Base-by-base conservation (phyloP, 2,329 filamentous ascomycete species). In the Nemania serpens region DNA sequence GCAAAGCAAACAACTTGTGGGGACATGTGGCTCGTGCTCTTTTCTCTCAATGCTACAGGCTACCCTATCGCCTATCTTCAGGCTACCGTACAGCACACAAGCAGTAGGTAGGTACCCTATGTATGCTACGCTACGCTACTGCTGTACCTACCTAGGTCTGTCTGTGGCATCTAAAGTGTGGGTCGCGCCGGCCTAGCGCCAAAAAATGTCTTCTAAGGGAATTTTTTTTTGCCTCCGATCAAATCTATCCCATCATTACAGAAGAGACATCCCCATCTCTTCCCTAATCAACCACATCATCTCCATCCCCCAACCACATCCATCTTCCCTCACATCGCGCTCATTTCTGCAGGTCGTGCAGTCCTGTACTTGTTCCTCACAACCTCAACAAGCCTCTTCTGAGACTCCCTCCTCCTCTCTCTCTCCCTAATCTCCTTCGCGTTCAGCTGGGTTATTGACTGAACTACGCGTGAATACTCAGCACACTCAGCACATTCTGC, bases 291-390 rank as follows among this genome's bases (percentile, higher is more conserved):
- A 61, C 65, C 66, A 64, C 62, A 66, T 56, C 48, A 66, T 64
- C 55, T 41, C 41, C 55, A 41, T 15, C 18, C 47, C 47, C 33
- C 36, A 39, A 45, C 22, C 55, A 45, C 59, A 47, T 46, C 56
- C 15, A 43, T 47, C 49, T 17, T 48, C 37, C 45, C 29, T 45
- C 59, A 17, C 37, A 63, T 65, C 67, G 64, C 70, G 69, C 70
- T 71, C 69, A 65, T 72, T 72, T 69, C 45, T 63, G 64, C 68
- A 71, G 68, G 66, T 65, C 52, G 69, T 50, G 69, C 68, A 63
- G 52, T 60, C 67, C 69, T 69, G 66, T 56, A 39, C 47, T 56
- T 48, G 46, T 22, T 51, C 48, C 15, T 48, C 58, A 12, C 41
- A 48, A 29, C 18, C 22, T 29, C 15, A 37, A 39, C 7, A 34